Evolutionary conservation across 2,329 filamentous ascomycete genomes (phyloP).

Genomic region (Xylaria multiplex): DNA sequence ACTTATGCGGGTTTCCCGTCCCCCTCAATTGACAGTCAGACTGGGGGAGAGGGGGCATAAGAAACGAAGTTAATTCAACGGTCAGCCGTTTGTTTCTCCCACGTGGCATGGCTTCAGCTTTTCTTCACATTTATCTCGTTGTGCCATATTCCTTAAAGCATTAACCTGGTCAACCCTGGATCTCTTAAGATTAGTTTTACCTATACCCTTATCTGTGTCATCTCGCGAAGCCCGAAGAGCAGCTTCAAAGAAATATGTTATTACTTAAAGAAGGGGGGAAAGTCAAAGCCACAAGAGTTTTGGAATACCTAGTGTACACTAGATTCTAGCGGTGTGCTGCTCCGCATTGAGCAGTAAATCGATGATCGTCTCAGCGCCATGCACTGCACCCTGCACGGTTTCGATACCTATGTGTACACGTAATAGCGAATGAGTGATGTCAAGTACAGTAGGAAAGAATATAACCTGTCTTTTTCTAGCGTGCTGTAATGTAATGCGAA

Average conservation of each 20-base stretch:
- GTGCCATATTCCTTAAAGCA: slow-evolving; percentile 6
- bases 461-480: not conserved
- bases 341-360: slow-evolving; percentile 21
- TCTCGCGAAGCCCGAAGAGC: not conserved
- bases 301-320: not conserved
- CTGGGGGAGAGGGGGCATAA: slow-evolving; percentile 1
- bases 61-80: slow-evolving; percentile 21
- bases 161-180: slow-evolving; percentile 1
- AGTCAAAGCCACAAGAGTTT: not conserved
- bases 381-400: slow-evolving; percentile 25
- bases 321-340: slow-evolving; percentile 31
- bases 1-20: slow-evolving; percentile 8
- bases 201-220: not conserved
- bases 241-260: no score
- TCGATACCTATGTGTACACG: slow-evolving; percentile 11
- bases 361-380: slow-evolving; percentile 26
- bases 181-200: not conserved
- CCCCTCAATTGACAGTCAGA: not conserved
- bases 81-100: slow-evolving; percentile 13
- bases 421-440: slow-evolving; percentile 4
- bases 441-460: not conserved
- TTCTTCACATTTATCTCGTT: slow-evolving; percentile 10
- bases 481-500: slow-evolving; percentile 12
- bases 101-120: slow-evolving; percentile 26
- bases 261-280: not conserved